Evolutionary conservation across 1,139 yeast genomes (phyloP), one percentile per base, ranked within the genome.

Genomic region (Hemisphaericaspora xylofermentans): DNA sequence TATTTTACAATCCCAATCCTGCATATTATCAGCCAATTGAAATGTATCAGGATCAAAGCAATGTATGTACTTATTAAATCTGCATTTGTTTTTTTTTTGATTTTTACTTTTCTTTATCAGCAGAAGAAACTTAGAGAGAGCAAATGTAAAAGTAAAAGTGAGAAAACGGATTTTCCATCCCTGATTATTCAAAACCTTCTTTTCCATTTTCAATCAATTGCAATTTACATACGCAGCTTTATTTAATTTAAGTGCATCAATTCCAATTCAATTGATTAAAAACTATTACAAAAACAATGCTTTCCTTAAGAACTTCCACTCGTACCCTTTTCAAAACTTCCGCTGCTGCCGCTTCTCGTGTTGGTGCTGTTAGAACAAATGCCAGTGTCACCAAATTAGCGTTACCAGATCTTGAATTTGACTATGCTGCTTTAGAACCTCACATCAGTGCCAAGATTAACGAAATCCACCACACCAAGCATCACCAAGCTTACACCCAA

Each of bases 331-430:
- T 54, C 36, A 50, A 48, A 36, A 40, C 50, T 30, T 46, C 56
- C n/a, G 34, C 53, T 28, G 46, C 42, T 32, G 48, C 45, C 38
- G 48, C 51, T 6, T 48, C 48, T 26, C 36, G 49, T 40, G 50
- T 60, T 43, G 64, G 67, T 31, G 58, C 67, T 41, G 42, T 66
- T 42, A 74, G 84, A 68, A 36, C 39, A n/a, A n/a, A n/a, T n/a
- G n/a, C n/a, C 31, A 31, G 19, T 19, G 34, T 31, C n/a, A 18
- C 34, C 25, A 60, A 59, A 42, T 60, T 59, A 32, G 45, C 57
- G 26, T 61, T 69, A 45, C 75, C 74, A 32, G 64, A 68, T 49
- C 61, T 69, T 45, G 73, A 68, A 48, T 69, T 70, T 71, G 70
- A 60, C 43, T 67, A 56, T 44, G 63, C 57, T 45, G 73, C 70